phyloP scores from a whole-genome alignment of 164 flowering plant genomes.

The Warburgia ugandensis region DNA sequence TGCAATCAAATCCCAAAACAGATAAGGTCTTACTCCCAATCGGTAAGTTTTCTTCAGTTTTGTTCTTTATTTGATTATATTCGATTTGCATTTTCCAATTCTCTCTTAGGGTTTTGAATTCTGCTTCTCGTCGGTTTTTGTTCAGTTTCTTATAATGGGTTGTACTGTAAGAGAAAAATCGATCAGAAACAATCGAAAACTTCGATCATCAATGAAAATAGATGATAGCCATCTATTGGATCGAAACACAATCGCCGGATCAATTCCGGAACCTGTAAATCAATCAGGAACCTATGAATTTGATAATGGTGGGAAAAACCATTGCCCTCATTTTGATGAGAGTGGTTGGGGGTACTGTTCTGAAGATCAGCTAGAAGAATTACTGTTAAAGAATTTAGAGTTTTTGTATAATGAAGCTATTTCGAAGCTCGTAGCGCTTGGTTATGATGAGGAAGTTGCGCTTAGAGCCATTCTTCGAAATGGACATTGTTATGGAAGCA shows the following conservation, averaged over 20 bases:
- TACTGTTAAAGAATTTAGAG: conserved; percentile 59
- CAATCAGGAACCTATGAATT: conserved; percentile 19
- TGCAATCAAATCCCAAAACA: too few relatives aligned
- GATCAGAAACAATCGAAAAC: conserved; percentile 44
- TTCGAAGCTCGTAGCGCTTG: conserved; percentile 46
- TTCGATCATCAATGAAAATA: conserved; percentile 25
- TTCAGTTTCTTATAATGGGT: conserved; percentile 36
- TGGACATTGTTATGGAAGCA: conserved; percentile 89
- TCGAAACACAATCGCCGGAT: too few relatives aligned
- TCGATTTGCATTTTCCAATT: neutral
- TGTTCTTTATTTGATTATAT: neutral
- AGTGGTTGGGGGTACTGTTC: conserved; percentile 83
- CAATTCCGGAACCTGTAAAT: conserved; percentile 25
- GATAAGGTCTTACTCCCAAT: neutral
- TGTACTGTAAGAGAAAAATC: conserved; percentile 66
- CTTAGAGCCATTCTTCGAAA: conserved; percentile 57
- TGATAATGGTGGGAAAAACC: conserved; percentile 19
- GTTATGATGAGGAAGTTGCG: conserved; percentile 67
- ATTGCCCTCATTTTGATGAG: conserved; percentile 37
- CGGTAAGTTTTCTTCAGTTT: neutral
- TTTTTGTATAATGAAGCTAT: conserved; percentile 64
- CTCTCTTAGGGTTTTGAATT: neutral
- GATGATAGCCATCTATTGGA: conserved; percentile 2
- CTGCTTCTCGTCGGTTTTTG: neutral
- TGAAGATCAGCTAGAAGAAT: conserved; percentile 72